Conservation (phyloP, 75 land plant species). For the Pinus taeda region DNA sequence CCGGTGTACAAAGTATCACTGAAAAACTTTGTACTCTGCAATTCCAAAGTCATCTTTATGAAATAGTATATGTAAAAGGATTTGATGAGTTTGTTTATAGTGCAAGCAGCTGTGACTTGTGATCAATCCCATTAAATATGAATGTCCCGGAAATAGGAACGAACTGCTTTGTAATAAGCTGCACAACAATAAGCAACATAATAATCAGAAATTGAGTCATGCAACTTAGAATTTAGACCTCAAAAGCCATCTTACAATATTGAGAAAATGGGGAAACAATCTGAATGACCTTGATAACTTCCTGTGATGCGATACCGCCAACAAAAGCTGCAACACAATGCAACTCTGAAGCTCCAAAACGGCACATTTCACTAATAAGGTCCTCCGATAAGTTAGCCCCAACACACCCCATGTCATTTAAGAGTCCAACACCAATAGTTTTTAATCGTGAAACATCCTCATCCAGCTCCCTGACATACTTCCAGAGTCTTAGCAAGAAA, state of each 20-base stretch:
- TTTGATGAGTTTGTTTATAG: constrained; percentile 17
- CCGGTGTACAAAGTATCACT: background rate
- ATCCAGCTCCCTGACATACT: constrained; percentile 60
- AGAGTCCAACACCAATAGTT: constrained; percentile 50
- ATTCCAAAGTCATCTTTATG: background rate
- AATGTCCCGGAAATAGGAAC: constrained; percentile 78
- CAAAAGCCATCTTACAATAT: background rate
- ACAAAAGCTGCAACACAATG: constrained; percentile 90
- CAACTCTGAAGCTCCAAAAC: constrained; percentile 91
- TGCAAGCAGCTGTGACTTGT: constrained; percentile 48
- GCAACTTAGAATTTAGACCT: background rate
- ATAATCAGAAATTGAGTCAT: background rate
- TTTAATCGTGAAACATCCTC: constrained; percentile 81
- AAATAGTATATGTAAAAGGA: background rate
- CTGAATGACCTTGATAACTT: constrained; percentile 77
- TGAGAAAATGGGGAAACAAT: background rate
- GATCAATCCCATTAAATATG: constrained; percentile 89
- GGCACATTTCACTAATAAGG: constrained; percentile 79
- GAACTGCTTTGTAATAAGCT: constrained; percentile 93
- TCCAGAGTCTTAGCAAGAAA: background rate
- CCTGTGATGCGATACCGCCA: constrained; percentile 96
- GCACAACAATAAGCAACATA: constrained; percentile 18
- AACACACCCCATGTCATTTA: constrained; percentile 70
- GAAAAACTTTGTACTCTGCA: background rate
- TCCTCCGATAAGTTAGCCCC: constrained; percentile 80